Percentiles rank a stretch among this genome's conserved stretches.
Conservation (phyloP, 2,329 filamentous ascomycete genomes). For the Rutstroemia sydowiana region DNA sequence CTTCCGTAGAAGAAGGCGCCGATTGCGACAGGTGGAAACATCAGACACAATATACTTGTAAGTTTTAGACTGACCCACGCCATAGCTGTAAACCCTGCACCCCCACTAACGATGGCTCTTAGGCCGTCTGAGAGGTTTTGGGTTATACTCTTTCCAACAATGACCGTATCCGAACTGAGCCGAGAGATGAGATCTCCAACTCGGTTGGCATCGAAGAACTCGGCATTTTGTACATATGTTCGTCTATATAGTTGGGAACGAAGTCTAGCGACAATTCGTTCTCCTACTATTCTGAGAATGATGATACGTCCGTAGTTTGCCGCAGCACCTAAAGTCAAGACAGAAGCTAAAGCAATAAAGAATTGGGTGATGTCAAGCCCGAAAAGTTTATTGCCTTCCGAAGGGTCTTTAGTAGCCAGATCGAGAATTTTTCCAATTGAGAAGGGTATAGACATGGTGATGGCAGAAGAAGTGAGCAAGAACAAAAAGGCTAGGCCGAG, state of each 20-base stretch:
- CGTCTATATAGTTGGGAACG: conserved; percentile 83
- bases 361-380: conserved; percentile 82
- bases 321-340: conserved; percentile 75
- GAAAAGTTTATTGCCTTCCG: conserved; percentile 65
- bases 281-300: conserved; percentile 86
- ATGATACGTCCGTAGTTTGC: conserved; percentile 94
- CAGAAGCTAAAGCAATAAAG: conserved; percentile 68
- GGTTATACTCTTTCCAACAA: conserved; percentile 97
- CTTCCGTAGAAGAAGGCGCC: conserved; percentile 89
- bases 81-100: conserved; percentile 87
- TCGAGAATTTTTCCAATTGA: conserved; percentile 95
- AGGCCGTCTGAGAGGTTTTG: conserved; percentile 97
- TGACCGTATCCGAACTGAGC: conserved; percentile 90
- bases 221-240: conserved; percentile 94
- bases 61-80: conserved; percentile 89
- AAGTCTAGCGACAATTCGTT: conserved; percentile 85
- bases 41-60: conserved; percentile 75
- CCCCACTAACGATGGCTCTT: conserved; percentile 80
- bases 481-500: conserved; percentile 75
- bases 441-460: conserved; percentile 95
- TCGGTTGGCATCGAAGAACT: conserved; percentile 97
- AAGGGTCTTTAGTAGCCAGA: conserved; percentile 68
- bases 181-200: conserved; percentile 95
- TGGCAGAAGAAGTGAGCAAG: conserved; percentile 79
- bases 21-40: conserved; percentile 86